Conservation (phyloP, 352 stramenopile species). For the Phytophthora ramorum region DNA sequence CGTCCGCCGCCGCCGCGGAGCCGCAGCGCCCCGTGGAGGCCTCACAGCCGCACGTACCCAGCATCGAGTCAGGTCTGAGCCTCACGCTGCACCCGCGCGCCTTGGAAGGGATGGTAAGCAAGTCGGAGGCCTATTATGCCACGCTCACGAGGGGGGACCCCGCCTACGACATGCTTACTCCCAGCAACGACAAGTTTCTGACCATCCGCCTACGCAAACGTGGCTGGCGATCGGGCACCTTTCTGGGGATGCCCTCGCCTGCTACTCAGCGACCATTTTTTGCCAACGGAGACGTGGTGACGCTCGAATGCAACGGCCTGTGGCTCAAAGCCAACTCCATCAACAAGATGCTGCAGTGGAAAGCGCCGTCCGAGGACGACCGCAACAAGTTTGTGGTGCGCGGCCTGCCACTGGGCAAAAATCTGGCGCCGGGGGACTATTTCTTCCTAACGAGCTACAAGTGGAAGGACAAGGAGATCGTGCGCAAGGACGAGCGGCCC, state of each 20-base stretch:
- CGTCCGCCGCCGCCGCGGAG: slow-evolving; percentile 20
- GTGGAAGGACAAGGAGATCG: slow-evolving; percentile 89
- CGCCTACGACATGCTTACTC: slow-evolving; percentile 84
- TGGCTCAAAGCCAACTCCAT: slow-evolving; percentile 81
- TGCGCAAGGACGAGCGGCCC: slow-evolving; percentile 79
- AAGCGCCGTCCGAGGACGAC: slow-evolving; percentile 83
- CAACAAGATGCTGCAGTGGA: slow-evolving; percentile 90
- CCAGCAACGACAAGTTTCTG: slow-evolving; percentile 86
- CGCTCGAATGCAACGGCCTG: slow-evolving; percentile 87
- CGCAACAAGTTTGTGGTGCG: slow-evolving; percentile 89
- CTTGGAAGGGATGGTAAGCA: slow-evolving; percentile 82
- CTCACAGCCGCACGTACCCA: slow-evolving; percentile 26
- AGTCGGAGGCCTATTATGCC: slow-evolving; percentile 87
- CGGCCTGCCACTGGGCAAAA: slow-evolving; percentile 75
- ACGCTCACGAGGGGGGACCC: slow-evolving; percentile 76
- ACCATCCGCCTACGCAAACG: slow-evolving; percentile 84
- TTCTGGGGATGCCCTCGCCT: slow-evolving; percentile 33
- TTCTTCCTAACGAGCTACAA: slow-evolving; percentile 90
- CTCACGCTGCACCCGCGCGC: slow-evolving; percentile 80
- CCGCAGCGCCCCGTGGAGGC: not conserved
- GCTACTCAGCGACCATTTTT: slow-evolving; percentile 72
- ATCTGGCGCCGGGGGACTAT: slow-evolving; percentile 78
- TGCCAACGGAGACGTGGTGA: slow-evolving; percentile 87
- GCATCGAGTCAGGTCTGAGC: slow-evolving; percentile 75
- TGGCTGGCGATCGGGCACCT: slow-evolving; percentile 57